Evolutionary conservation across 768 basidiomycete species (phyloP).

Genomic region (Pleurotus platypus): DNA sequence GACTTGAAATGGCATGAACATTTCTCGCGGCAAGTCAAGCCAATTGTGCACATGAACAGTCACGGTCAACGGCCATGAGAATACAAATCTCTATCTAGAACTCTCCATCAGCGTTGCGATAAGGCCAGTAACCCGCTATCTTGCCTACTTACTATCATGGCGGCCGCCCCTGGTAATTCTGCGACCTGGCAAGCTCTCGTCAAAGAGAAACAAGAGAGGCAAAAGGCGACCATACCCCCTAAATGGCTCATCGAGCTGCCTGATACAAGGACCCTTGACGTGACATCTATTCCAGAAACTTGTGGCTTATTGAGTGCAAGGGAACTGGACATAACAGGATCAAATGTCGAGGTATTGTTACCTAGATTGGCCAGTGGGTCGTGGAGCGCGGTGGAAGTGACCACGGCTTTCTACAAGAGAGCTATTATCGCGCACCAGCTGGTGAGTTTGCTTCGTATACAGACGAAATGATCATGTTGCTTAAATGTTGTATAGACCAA

Average conservation of each 20-base stretch:
- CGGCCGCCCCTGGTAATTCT: not conserved
- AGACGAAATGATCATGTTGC: too few species aligned
- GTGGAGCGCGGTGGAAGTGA: conserved; percentile 58
- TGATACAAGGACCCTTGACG: conserved; percentile 38
- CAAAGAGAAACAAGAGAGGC: conserved; percentile 38
- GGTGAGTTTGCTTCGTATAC: conserved; percentile 25
- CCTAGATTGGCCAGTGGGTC: conserved; percentile 38
- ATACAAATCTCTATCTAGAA: not conserved
- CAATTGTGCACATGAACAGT: not conserved
- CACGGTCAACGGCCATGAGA: not conserved
- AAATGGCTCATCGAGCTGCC: conserved; percentile 48
- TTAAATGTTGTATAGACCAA: conserved; percentile 47
- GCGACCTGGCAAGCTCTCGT: conserved; percentile 22
- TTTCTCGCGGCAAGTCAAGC: too few species aligned
- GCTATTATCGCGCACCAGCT: conserved; percentile 69
- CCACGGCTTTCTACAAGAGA: conserved; percentile 60
- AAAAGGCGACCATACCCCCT: conserved; percentile 47
- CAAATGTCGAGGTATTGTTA: conserved; percentile 39
- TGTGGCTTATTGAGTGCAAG: conserved; percentile 47
- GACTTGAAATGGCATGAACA: too few species aligned
- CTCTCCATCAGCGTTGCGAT: too few species aligned
- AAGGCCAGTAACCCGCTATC: too few species aligned
- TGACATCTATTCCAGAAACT: conserved; percentile 42
- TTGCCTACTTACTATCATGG: too few species aligned
- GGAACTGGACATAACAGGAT: conserved; percentile 62